A percentile compares a stretch with the other conserved stretches of the same genome.
Evolutionary conservation across 768 basidiomycete genomes (phyloP).

Genomic region (Kwoniella europaea): DNA sequence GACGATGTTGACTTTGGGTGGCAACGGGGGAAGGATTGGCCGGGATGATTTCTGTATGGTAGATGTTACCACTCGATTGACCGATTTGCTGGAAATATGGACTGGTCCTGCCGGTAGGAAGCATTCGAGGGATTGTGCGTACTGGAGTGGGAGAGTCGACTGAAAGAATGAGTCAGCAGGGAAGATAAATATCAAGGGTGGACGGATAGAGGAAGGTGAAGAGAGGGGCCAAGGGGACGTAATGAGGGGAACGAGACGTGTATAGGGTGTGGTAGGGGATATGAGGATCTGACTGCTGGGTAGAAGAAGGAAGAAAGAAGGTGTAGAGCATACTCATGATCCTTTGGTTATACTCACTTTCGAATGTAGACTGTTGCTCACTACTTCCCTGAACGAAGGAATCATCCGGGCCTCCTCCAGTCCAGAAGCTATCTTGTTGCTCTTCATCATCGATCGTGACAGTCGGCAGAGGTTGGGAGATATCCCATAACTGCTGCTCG

Average conservation of each 20-base stretch:
- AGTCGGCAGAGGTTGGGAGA: background rate
- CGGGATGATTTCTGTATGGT: background rate
- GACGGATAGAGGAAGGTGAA: background rate
- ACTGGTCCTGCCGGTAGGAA: background rate
- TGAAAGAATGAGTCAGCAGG: background rate
- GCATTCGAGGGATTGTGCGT: background rate
- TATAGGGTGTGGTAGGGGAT: too few relatives aligned
- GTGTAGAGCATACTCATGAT: too few relatives aligned
- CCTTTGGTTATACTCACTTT: background rate
- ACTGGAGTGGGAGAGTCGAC: background rate
- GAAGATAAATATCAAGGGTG: too few relatives aligned
- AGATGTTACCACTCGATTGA: background rate
- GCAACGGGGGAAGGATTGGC: background rate
- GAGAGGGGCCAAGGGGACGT: background rate
- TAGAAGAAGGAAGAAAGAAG: background rate
- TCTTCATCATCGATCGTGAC: background rate
- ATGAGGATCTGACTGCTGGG: too few relatives aligned
- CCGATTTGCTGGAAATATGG: background rate
- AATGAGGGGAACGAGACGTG: background rate
- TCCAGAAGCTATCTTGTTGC: background rate
- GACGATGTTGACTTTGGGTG: background rate
- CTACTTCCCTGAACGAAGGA: background rate
- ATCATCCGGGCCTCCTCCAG: background rate
- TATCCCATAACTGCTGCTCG: background rate
- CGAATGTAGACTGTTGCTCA: background rate